These are phyloP conservation scores for Zelopaecilomyces penicillatus DNA, from an alignment of 2,329 filamentous ascomycete genomes.

Conservation along the genomic window DNA sequence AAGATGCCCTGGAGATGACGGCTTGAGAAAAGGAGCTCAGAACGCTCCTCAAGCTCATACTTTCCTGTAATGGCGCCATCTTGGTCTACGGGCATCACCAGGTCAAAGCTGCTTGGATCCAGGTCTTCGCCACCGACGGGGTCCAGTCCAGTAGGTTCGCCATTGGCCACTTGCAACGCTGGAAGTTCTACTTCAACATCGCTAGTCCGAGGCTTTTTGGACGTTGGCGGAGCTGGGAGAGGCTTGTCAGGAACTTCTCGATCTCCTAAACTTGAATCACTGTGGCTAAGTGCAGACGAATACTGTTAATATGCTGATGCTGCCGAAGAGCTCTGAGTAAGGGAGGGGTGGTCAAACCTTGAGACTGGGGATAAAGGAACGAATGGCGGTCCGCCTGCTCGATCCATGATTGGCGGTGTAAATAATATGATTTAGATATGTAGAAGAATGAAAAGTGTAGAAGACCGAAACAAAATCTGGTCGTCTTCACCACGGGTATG, in stretches of 20 bases:
- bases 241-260: slow-evolving; percentile 7
- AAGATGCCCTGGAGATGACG: slow-evolving; percentile 61
- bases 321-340: not conserved
- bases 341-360: not conserved
- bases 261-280: slow-evolving; percentile 9
- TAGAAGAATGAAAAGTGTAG: too few species aligned
- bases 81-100: slow-evolving; percentile 17
- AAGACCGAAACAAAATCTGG: too few species aligned
- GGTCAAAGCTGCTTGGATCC: slow-evolving; percentile 30
- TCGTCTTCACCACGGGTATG: too few species aligned
- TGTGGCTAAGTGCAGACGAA: slow-evolving; percentile 1
- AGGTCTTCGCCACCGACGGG: slow-evolving; percentile 28
- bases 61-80: slow-evolving; percentile 3
- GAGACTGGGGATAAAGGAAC: not conserved
- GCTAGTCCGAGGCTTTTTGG: not conserved
- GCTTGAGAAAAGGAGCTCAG: slow-evolving; percentile 56
- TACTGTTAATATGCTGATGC: not conserved
- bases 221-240: slow-evolving; percentile 5
- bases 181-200: slow-evolving; percentile 6
- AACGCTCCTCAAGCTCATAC: slow-evolving; percentile 52
- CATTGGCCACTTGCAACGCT: slow-evolving; percentile 7
- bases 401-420: too few species aligned
- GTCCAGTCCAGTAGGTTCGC: slow-evolving; percentile 23
- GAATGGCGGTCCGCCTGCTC: not conserved
- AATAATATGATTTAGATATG: too few species aligned